A percentile compares a stretch with the other conserved stretches of the same genome.
Evolutionary conservation across 2,329 filamentous ascomycete species (phyloP).

Genomic region (Ceratocystiopsis sp.): DNA sequence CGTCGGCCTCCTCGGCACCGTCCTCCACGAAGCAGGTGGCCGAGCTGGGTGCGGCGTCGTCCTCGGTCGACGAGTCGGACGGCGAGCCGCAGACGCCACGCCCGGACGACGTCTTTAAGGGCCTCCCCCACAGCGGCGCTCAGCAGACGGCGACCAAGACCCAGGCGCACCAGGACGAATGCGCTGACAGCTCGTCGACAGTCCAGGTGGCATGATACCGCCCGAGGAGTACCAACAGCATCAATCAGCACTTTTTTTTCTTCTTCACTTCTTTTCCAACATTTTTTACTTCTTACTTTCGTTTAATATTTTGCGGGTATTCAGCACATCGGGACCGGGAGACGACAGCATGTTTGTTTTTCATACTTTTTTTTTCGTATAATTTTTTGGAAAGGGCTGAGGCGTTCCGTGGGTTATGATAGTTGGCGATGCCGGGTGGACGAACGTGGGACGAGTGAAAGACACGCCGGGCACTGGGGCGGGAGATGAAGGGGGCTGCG

Average conservation of each 20-base stretch:
- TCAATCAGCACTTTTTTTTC: background rate
- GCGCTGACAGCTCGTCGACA: background rate
- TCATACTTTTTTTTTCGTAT: background rate
- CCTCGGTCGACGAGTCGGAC: conserved; percentile 8
- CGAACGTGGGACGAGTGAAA: too few relatives aligned
- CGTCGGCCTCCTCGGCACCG: background rate
- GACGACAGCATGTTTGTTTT: background rate
- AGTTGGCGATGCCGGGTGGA: too few relatives aligned
- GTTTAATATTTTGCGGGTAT: background rate
- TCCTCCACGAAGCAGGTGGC: conserved; percentile 1
- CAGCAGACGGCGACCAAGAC: conserved; percentile 1
- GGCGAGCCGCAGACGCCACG: conserved; percentile 9
- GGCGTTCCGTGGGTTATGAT: too few relatives aligned
- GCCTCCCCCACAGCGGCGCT: background rate
- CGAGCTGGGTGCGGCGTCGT: conserved; percentile 1
- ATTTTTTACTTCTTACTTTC: background rate
- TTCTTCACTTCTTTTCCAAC: background rate
- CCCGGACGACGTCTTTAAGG: conserved; percentile 3
- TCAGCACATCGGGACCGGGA: too few relatives aligned
- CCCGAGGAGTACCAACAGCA: too few relatives aligned
- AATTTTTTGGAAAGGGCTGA: too few relatives aligned
- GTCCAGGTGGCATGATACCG: conserved; percentile 3
- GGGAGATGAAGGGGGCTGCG: too few relatives aligned
- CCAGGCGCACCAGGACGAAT: too few relatives aligned
- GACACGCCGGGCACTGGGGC: too few relatives aligned